These are phyloP conservation scores for Oehlia diaphana DNA, from an alignment of 192 early-diverging fungal species.

Conservation along the genomic window DNA sequence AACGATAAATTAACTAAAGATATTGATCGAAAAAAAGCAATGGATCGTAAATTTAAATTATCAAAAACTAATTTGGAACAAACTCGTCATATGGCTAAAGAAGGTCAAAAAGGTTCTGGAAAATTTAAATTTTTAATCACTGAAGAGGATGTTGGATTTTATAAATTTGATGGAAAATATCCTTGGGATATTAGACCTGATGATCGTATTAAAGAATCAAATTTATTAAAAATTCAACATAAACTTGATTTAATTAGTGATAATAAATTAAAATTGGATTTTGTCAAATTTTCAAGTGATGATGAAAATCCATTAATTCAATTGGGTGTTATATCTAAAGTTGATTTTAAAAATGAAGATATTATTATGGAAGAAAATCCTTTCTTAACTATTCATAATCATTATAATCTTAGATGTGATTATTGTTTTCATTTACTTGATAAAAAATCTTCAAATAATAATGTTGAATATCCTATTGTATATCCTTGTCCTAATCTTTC, in stretches of 20 bases:
- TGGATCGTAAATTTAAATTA: background rate
- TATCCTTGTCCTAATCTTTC: slow-evolving; percentile 5
- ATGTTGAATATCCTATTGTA: background rate
- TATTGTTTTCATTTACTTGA: slow-evolving; percentile 12
- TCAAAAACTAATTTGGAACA: background rate
- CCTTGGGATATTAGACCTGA: slow-evolving; percentile 16
- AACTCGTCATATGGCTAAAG: background rate
- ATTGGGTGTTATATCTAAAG: background rate
- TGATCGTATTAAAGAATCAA: slow-evolving; percentile 11
- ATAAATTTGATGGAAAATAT: slow-evolving; percentile 16
- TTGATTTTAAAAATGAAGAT: background rate
- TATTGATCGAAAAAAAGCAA: background rate
- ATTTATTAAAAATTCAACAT: slow-evolving; percentile 3
- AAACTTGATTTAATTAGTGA: slow-evolving; percentile 15
- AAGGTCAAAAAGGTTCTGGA: background rate
- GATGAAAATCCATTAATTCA: slow-evolving; percentile 1
- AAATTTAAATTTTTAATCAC: background rate
- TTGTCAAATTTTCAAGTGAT: background rate
- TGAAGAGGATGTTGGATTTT: slow-evolving; percentile 1
- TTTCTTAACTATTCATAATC: slow-evolving; percentile 15
- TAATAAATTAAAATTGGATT: slow-evolving; percentile 16
- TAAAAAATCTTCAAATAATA: background rate
- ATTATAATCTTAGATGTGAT: slow-evolving; percentile 11
- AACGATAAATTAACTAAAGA: background rate
- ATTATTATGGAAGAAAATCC: slow-evolving; percentile 22